Evolutionary conservation across 257 asterid genomes (phyloP), one percentile per base, ranked within the genome.

Genomic region (Striga asiatica): DNA sequence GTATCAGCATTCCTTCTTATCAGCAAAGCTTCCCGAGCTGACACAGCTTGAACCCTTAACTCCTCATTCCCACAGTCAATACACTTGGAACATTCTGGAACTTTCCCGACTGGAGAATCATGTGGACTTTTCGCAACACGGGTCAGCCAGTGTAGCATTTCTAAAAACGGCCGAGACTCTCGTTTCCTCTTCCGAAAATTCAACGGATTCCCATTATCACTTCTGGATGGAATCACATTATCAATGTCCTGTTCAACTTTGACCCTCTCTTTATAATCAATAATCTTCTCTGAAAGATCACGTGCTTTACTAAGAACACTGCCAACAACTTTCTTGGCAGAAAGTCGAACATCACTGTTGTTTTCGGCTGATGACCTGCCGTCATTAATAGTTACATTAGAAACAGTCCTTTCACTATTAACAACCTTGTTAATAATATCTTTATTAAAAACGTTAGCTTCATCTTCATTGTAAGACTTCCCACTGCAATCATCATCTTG

Each of bases 21-120:
- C 71, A 72, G 58, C 54, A 78, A 52, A 10, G 76, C 69, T 62
- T 81, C 75, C 42, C 92, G 77, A 61, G 62, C 79, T 58, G 64
- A 65, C 70, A 85, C 49, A 58, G 73, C 79, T 70, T 80, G 84
- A 43, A 62, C 52, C 89, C 82, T 72, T 8, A 73, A 61, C 50
- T 76, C 80, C 20, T 62, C 63, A n/a, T 61, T 24, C 46, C 76
- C 77, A 56, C 74, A 62, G 13, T 70, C 78, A 41, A 65, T 61
- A 94, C 93, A 78, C 65, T 69, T 71, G 55, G 83, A 75, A 62
- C 66, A 68, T 17, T 72, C 83, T 1, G 89, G 94, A 11, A 83
- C 31, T 29, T 16, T 50, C 60, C 85, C 82, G 32, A 70, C 60
- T 45, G 66, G 70, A 61, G 82, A 72, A 70, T 75, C 78, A 58